Conservation (phyloP, 2,329 filamentous ascomycete species). For the Cytospora paraplurivora region DNA sequence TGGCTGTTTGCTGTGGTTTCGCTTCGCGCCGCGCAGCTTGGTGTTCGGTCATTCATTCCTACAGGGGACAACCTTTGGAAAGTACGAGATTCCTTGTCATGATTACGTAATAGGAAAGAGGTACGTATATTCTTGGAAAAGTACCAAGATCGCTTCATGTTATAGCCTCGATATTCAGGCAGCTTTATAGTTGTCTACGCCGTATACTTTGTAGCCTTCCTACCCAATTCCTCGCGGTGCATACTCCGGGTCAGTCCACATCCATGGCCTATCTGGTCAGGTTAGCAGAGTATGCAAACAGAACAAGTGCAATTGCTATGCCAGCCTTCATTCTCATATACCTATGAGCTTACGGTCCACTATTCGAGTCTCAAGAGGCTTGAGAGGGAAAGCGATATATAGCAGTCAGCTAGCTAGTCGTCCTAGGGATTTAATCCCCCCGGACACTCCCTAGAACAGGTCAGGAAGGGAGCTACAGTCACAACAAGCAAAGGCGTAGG, state of each 20-base stretch:
- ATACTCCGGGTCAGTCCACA: background rate
- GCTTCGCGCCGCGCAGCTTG: constrained; percentile 19
- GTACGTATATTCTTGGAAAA: background rate
- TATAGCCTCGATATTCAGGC: background rate
- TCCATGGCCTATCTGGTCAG: background rate
- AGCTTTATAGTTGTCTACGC: background rate
- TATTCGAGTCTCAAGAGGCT: background rate
- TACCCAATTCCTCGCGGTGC: background rate
- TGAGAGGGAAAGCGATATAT: background rate
- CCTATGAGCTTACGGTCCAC: too few species aligned
- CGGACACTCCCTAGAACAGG: background rate
- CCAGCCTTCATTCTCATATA: too few species aligned
- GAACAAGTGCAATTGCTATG: too few species aligned
- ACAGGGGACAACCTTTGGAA: background rate
- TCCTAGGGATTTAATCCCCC: too few species aligned
- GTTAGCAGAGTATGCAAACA: too few species aligned
- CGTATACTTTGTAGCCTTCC: background rate
- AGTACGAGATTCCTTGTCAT: background rate
- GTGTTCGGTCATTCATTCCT: background rate
- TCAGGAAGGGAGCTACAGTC: background rate
- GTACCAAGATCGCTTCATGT: background rate
- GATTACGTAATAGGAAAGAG: constrained; percentile 9
- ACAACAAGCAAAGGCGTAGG: background rate
- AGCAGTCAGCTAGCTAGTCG: background rate
- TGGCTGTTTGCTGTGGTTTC: constrained; percentile 17